Base-by-base conservation (phyloP, 2,329 filamentous ascomycete species). In the Amesomyces nigricolor region DNA sequence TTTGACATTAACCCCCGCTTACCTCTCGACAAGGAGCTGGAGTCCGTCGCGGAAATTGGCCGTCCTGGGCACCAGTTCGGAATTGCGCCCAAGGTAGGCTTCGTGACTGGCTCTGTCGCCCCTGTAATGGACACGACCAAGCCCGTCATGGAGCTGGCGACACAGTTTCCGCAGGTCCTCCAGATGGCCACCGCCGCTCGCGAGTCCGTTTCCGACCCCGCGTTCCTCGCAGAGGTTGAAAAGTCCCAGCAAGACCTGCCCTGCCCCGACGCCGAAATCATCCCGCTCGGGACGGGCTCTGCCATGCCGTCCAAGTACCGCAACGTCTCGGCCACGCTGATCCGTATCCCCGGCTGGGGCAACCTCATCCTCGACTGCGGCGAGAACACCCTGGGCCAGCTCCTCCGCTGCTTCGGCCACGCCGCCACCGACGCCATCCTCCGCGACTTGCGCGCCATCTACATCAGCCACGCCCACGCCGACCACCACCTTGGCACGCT, bases 381-480 rank as follows among this genome's bases (percentile, higher is more conserved):
- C 56, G 94, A 99, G 71, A 91, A 90, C 65, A 96, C 94, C 0
- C 73, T 97, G 8, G 92, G 92, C 10, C 91, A 96, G 68, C 74
- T 99, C 39, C 83, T 82, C 56, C 87, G 94, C 49, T 77, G 88
- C 0, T 92, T 88, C 64, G 78, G 80, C 5, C 73, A 77, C 0
- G 77, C 83, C 4, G 80, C 89, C 61, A 74, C 92, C 3, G 75
- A 75, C 29, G 77, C 85, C n/a, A 78, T 96, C 11, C 75, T 99
- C n/a, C 79, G 76, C 57, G 85, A 95, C 60, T 76, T 99, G 43
- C 86, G 85, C 52, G 82, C 84, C 62, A 86, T 99, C 60, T 95
- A 90, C 83, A 94, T 99, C 71, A 95, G 89, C 70, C 94, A 99
- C 72, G 76, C 95, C 59, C 94, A 99, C 70, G 94, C 94, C 4